Percentiles rank a stretch among this genome's conserved stretches.
phyloP scores from a whole-genome alignment of 2,329 filamentous ascomycete species.

The Emergomyces orientalis region DNA sequence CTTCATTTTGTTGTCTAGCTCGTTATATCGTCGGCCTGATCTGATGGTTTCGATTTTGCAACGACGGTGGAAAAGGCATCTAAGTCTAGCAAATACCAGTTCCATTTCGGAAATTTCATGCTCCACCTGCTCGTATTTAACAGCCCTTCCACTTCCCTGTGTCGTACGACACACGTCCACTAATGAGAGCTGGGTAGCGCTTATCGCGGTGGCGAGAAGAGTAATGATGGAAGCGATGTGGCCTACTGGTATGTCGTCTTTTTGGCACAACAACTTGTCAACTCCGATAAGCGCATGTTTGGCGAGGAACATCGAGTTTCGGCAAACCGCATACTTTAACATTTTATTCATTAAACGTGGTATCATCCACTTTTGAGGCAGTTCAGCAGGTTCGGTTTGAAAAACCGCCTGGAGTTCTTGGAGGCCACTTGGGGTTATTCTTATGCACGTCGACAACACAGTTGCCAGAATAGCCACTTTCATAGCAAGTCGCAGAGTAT shows the following conservation, averaged over 20 bases:
- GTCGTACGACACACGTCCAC: background rate
- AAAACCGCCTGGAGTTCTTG: background rate
- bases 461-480: background rate
- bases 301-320: background rate
- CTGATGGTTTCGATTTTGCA: background rate
- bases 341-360: conserved; percentile 4
- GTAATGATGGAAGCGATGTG: conserved; percentile 2
- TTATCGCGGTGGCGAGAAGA: background rate
- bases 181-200: background rate
- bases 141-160: background rate
- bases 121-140: background rate
- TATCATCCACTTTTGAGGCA: background rate
- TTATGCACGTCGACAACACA: background rate
- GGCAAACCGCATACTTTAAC: background rate
- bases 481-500: background rate
- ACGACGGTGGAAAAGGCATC: conserved; percentile 4
- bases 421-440: background rate
- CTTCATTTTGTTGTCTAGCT: background rate
- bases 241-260: background rate
- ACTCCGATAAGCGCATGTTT: background rate
- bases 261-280: background rate
- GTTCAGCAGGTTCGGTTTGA: no score
- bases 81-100: background rate
- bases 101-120: conserved; percentile 2
- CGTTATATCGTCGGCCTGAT: background rate